phyloP scores from a whole-genome alignment of 2,329 filamentous ascomycete genomes.

The Hymenoscyphus albidus region DNA sequence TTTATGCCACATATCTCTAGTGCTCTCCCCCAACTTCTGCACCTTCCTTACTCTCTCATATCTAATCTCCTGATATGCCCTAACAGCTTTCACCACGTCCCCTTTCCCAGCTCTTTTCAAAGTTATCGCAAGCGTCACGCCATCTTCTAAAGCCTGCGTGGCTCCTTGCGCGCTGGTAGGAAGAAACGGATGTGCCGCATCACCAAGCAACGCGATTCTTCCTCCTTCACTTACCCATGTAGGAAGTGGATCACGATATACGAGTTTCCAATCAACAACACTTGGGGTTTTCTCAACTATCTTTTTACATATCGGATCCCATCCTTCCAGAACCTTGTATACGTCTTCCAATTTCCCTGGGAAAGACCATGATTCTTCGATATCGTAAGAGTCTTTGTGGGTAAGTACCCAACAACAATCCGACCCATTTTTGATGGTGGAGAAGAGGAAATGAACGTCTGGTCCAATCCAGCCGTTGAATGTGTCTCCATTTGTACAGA shows the following conservation, averaged over 20 bases:
- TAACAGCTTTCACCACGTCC: constrained; percentile 18
- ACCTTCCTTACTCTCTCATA: constrained; percentile 26
- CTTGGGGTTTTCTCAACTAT: constrained; percentile 25
- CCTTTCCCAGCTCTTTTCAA: constrained; percentile 28
- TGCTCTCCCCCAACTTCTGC: constrained; percentile 27
- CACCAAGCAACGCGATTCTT: constrained; percentile 49
- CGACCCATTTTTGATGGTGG: constrained; percentile 48
- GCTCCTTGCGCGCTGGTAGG: constrained; percentile 66
- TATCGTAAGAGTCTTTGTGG: constrained; percentile 41
- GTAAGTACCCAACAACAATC: constrained; percentile 55
- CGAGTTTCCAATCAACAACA: constrained; percentile 34
- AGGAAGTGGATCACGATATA: constrained; percentile 30
- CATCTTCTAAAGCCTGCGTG: constrained; percentile 40
- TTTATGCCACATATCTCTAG: constrained; percentile 28
- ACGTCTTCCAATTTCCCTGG: constrained; percentile 22
- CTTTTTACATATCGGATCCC: constrained; percentile 23
- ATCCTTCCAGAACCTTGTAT: constrained; percentile 27
- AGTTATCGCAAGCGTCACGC: constrained; percentile 36
- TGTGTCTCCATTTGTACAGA: constrained; percentile 23
- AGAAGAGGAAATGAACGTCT: constrained; percentile 50
- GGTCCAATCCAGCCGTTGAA: constrained; percentile 33
- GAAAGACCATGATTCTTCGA: constrained; percentile 44
- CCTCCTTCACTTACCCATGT: constrained; percentile 33
- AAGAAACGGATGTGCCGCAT: constrained; percentile 66
- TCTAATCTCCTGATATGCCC: constrained; percentile 22